phyloP scores from a whole-genome alignment of 345 rosid genomes.

The Salix brachista region DNA sequence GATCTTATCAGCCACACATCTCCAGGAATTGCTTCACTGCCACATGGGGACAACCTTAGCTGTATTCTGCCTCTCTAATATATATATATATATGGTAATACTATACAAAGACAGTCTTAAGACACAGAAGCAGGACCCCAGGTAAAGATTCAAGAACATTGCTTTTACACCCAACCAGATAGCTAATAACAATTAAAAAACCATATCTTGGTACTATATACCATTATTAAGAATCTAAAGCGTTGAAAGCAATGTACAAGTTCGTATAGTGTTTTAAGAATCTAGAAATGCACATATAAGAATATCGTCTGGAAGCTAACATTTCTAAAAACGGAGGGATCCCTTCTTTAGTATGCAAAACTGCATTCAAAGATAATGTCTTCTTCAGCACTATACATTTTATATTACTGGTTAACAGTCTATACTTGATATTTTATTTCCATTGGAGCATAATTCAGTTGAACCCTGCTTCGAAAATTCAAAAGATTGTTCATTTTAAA shows the following conservation, averaged over 20 bases:
- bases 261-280: neutral
- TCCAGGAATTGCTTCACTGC: neutral
- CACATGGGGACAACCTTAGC: neutral
- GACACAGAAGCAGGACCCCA: neutral
- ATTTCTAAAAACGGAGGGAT: neutral
- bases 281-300: neutral
- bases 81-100: neutral
- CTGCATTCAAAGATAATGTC: neutral
- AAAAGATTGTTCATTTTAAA: neutral
- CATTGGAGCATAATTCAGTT: neutral
- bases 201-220: neutral
- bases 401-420: neutral
- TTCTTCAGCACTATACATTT: neutral
- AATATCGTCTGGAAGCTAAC: neutral
- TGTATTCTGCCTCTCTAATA: neutral
- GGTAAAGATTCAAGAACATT: neutral
- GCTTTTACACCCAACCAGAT: neutral
- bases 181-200: neutral
- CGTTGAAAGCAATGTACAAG: neutral
- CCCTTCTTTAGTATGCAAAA: neutral
- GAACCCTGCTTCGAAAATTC: neutral
- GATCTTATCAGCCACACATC: neutral
- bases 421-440: neutral
- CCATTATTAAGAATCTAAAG: neutral
- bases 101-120: neutral